These are phyloP conservation scores for Calonectria hawksworthii DNA, from an alignment of 2,329 filamentous ascomycete species.

Conservation along the genomic window DNA sequence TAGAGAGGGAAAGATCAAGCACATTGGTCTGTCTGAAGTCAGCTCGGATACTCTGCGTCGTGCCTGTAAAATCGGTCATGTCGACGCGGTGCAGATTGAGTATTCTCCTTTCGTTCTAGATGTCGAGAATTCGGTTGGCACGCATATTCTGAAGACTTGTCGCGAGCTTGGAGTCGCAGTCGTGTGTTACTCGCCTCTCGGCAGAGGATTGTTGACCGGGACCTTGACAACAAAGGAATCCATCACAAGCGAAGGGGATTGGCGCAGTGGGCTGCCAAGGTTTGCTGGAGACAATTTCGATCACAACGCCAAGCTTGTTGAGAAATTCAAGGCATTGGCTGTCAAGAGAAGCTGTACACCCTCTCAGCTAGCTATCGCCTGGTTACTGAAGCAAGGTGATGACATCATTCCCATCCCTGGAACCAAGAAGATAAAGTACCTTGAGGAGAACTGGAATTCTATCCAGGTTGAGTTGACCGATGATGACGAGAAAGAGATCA, in stretches of 20 bases:
- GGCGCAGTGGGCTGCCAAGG: conserved; percentile 15
- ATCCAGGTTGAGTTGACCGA: conserved; percentile 44
- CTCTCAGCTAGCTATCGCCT: conserved; percentile 71
- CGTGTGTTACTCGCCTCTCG: conserved; percentile 72
- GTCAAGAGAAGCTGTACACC: conserved; percentile 66
- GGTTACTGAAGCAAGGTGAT: conserved; percentile 70
- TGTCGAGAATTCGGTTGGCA: conserved; percentile 64
- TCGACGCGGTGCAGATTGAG: conserved; percentile 67
- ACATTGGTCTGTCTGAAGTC: conserved; percentile 66
- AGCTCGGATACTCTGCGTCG: conserved; percentile 63
- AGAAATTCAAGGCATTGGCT: conserved; percentile 63
- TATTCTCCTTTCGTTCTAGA: conserved; percentile 68
- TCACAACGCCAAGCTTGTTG: conserved; percentile 67
- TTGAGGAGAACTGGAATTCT: conserved; percentile 57
- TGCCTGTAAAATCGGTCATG: conserved; percentile 62
- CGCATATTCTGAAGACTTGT: conserved; percentile 65
- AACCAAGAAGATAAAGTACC: conserved; percentile 55
- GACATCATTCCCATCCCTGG: conserved; percentile 69
- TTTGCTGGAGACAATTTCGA: conserved; percentile 43
- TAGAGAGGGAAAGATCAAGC: conserved; percentile 66
- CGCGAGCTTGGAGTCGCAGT: conserved; percentile 70
- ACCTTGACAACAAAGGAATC: conserved; percentile 62
- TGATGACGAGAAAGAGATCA: conserved; percentile 49
- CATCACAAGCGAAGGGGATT: background rate
- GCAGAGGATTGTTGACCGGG: conserved; percentile 70